phyloP scores from a whole-genome alignment of 2,329 filamentous ascomycete genomes.

The Calonectria hongkongensis region DNA sequence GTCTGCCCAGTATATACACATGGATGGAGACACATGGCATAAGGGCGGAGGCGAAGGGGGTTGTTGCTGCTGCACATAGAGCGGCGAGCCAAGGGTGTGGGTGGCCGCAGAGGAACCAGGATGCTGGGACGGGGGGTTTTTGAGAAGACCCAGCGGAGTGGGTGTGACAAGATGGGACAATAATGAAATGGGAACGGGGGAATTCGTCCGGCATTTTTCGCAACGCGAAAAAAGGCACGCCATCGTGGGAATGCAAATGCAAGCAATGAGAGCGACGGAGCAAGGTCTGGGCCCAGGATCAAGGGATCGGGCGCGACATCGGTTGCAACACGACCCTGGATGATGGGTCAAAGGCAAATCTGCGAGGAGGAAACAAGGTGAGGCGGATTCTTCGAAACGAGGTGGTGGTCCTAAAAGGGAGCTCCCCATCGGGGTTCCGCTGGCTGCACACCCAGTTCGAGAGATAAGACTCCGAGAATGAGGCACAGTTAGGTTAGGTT shows the following conservation, averaged over 20 bases:
- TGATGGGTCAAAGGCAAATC: slow-evolving; percentile 12
- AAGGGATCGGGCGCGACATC: slow-evolving; percentile 21
- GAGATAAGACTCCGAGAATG: slow-evolving; percentile 7
- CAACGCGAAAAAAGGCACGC: slow-evolving; percentile 12
- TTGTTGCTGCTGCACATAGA: not conserved
- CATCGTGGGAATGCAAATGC: slow-evolving; percentile 20
- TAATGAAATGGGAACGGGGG: slow-evolving; percentile 9
- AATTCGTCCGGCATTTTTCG: not conserved
- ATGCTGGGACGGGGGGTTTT: slow-evolving; percentile 18
- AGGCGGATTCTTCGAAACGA: slow-evolving; percentile 5
- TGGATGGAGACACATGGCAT: slow-evolving; percentile 15
- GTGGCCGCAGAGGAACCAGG: slow-evolving; percentile 11
- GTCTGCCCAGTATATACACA: slow-evolving; percentile 15
- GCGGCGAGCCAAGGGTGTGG: not conserved
- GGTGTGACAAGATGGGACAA: slow-evolving; percentile 22
- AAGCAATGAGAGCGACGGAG: slow-evolving; percentile 17
- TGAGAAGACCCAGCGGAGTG: slow-evolving; percentile 22
- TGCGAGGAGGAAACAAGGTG: slow-evolving; percentile 1
- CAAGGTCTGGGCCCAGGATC: slow-evolving; percentile 19
- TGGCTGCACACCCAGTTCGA: not conserved
- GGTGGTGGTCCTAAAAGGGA: not conserved
- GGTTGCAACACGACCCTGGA: slow-evolving; percentile 20
- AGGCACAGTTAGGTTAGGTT: not conserved
- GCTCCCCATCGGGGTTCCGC: not conserved
- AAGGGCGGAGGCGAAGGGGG: slow-evolving; percentile 13